These are phyloP conservation scores for Phytopythium litorale DNA, from an alignment of 352 stramenopile genomes.

Conservation along the genomic window DNA sequence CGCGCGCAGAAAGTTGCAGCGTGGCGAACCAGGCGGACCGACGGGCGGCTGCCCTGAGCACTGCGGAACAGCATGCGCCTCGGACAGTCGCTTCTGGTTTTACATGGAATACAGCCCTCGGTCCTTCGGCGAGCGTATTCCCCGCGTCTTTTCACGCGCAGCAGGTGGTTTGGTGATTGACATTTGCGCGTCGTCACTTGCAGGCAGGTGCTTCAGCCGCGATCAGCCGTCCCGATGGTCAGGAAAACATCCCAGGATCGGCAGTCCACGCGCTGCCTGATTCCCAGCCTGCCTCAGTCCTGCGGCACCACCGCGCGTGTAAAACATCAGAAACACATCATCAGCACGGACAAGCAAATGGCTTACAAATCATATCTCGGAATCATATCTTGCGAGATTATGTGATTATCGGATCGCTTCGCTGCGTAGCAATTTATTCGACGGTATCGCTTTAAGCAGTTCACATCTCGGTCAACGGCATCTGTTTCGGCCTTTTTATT, in stretches of 20 bases:
- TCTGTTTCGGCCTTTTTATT: constrained; percentile 1
- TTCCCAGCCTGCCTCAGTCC: not conserved
- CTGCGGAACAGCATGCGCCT: no score
- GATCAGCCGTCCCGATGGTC: not conserved
- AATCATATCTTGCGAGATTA: no score
- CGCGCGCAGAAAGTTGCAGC: not conserved
- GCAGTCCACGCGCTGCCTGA: not conserved
- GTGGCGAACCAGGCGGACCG: not conserved
- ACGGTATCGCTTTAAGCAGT: no score
- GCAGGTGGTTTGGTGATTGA: not conserved
- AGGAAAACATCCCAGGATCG: not conserved
- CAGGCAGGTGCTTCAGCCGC: not conserved
- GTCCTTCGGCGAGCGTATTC: not conserved
- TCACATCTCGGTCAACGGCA: no score
- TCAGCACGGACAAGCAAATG: not conserved
- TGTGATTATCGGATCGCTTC: no score
- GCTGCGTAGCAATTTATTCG: no score
- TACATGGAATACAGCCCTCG: not conserved
- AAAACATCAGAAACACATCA: not conserved
- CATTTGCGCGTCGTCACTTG: not conserved
- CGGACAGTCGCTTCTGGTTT: not conserved
- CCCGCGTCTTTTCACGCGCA: not conserved
- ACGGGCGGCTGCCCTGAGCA: not conserved
- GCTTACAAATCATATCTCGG: no score
- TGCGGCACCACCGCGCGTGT: not conserved